phyloP scores from a whole-genome alignment of 805 yeast species.

The Pichia cephalocereana region DNA sequence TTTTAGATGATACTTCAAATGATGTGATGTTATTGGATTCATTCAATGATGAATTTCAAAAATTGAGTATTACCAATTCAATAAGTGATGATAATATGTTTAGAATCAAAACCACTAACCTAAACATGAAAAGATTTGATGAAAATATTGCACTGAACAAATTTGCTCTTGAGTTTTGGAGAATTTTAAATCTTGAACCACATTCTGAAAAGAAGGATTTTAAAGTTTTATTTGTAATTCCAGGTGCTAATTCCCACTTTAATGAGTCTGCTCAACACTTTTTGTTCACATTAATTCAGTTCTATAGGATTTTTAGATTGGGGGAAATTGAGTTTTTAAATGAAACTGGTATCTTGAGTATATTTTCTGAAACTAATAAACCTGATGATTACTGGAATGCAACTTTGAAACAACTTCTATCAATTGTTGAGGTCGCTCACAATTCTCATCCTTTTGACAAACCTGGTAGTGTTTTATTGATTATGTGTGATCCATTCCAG shows the following conservation, averaged over 20 bases:
- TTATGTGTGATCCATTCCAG: conserved; percentile 39
- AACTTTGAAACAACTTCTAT: conserved; percentile 33
- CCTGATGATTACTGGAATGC: conserved; percentile 14
- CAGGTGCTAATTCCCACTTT: conserved; percentile 16
- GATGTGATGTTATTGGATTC: conserved; percentile 4
- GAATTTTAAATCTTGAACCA: conserved; percentile 48
- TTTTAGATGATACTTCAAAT: neutral
- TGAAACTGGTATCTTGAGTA: conserved; percentile 16
- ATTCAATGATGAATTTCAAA: conserved; percentile 1
- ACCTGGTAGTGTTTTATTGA: conserved; percentile 24
- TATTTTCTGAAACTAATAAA: conserved; percentile 9
- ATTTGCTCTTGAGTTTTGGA: conserved; percentile 47
- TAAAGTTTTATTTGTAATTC: conserved; percentile 38
- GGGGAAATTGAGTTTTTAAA: conserved; percentile 27
- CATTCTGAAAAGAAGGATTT: conserved; percentile 40
- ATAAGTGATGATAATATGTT: conserved; percentile 22
- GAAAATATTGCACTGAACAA: conserved; percentile 37
- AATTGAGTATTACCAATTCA: neutral
- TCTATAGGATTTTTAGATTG: conserved; percentile 39
- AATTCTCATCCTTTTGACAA: conserved; percentile 32
- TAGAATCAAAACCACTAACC: conserved; percentile 26
- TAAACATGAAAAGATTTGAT: conserved; percentile 29
- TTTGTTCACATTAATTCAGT: conserved; percentile 31
- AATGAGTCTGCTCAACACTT: conserved; percentile 27
- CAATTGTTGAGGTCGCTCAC: conserved; percentile 55